Evolutionary conservation across 805 yeast genomes (phyloP).

Genomic region (Wickerhamomyces silvicola): DNA sequence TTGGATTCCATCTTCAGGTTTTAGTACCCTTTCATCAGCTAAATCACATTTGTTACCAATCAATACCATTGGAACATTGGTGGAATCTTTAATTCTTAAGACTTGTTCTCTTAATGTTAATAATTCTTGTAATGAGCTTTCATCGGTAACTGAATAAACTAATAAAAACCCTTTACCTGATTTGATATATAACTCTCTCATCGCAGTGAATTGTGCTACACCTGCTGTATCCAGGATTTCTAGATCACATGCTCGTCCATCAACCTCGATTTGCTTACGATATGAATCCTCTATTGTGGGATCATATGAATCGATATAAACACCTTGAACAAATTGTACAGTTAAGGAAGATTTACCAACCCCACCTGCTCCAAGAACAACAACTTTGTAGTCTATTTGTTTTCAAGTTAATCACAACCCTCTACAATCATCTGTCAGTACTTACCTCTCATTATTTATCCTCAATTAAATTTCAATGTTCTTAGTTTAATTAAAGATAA

Average conservation of each 20-base stretch:
- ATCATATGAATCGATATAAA: constrained; percentile 85
- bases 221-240: constrained; percentile 94
- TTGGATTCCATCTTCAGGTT: constrained; percentile 75
- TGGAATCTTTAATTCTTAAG: constrained; percentile 69
- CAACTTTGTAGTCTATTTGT: constrained; percentile 72
- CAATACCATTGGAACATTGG: constrained; percentile 79
- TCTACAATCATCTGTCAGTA: background rate
- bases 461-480: background rate
- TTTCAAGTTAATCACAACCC: no score
- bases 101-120: constrained; percentile 79
- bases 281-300: constrained; percentile 98
- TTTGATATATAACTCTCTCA: constrained; percentile 84
- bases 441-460: constrained; percentile 12
- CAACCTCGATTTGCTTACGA: constrained; percentile 80
- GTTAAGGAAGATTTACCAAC: constrained; percentile 94
- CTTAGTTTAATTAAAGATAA: no score
- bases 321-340: constrained; percentile 87
- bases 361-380: constrained; percentile 94
- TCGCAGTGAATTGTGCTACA: constrained; percentile 90
- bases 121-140: constrained; percentile 70
- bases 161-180: constrained; percentile 87
- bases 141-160: constrained; percentile 78
- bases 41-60: constrained; percentile 91
- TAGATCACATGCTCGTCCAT: constrained; percentile 78
- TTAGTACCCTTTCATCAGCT: constrained; percentile 63